Conservation (phyloP, 2,329 filamentous ascomycete species). For the Anthostomella pinea region DNA sequence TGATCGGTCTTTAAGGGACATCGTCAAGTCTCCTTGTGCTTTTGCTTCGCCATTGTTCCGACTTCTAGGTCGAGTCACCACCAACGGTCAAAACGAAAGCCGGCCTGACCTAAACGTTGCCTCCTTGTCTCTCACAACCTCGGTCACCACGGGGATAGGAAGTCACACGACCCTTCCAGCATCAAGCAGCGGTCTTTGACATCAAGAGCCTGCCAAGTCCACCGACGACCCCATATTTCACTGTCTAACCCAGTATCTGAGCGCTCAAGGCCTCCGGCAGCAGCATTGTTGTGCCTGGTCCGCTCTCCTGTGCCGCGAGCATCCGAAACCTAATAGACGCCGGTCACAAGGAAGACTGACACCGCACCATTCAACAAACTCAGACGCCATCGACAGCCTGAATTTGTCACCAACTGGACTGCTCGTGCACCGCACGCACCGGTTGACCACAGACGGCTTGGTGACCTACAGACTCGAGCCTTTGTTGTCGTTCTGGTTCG, state of each 20-base stretch:
- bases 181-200: constrained; percentile 10
- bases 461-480: no score
- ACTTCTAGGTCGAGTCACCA: constrained; percentile 1
- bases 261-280: constrained; percentile 15
- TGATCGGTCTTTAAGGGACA: neutral
- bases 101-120: neutral
- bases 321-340: constrained; percentile 33
- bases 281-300: constrained; percentile 14
- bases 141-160: constrained; percentile 3
- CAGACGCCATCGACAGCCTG: constrained; percentile 5
- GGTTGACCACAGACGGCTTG: no score
- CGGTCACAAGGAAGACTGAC: constrained; percentile 28
- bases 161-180: constrained; percentile 9
- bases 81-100: neutral
- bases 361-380: constrained; percentile 6
- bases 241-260: constrained; percentile 21
- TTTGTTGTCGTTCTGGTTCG: constrained; percentile 22
- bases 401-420: constrained; percentile 8
- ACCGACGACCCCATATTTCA: constrained; percentile 12
- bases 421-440: constrained; percentile 19
- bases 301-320: constrained; percentile 2
- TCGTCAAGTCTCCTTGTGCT: neutral
- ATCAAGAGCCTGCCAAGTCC: constrained; percentile 11
- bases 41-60: neutral
- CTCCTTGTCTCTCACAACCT: neutral